phyloP scores from a whole-genome alignment of 2,329 filamentous ascomycete genomes.

The Aspergillus pseudotamarii region DNA sequence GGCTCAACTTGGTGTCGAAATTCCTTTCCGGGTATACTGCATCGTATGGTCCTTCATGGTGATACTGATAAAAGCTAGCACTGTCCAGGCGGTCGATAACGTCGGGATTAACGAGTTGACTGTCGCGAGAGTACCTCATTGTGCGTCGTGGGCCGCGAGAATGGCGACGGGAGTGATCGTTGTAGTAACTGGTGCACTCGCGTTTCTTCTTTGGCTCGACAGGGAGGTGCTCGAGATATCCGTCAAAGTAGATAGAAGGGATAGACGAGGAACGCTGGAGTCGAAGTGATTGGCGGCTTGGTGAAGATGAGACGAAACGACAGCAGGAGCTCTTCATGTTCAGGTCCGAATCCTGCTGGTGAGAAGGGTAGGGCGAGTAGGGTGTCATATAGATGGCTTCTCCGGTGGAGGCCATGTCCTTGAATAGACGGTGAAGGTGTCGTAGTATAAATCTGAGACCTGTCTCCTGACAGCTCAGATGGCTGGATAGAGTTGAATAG shows the following conservation, averaged over 20 bases:
- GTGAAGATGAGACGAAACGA: conserved; percentile 29
- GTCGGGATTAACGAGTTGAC: conserved; percentile 63
- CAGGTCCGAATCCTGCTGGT: conserved; percentile 26
- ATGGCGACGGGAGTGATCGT: conserved; percentile 12
- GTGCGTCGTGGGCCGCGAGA: conserved; percentile 21
- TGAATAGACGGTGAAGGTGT: conserved; percentile 9
- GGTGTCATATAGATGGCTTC: conserved; percentile 27
- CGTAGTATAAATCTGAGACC: not conserved
- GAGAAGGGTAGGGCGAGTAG: conserved; percentile 18
- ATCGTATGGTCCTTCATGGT: conserved; percentile 90
- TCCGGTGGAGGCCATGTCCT: conserved; percentile 19
- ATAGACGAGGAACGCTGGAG: conserved; percentile 26
- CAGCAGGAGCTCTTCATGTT: conserved; percentile 31
- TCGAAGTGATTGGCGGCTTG: conserved; percentile 20
- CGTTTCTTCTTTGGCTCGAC: conserved; percentile 26
- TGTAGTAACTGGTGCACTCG: conserved; percentile 13
- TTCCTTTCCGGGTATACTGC: conserved; percentile 78
- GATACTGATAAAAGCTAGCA: conserved; percentile 67
- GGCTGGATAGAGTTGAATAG: conserved; percentile 12
- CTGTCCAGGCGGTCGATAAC: conserved; percentile 78
- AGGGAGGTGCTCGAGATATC: conserved; percentile 29
- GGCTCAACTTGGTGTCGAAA: conserved; percentile 62
- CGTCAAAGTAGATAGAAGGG: conserved; percentile 29
- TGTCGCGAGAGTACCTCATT: conserved; percentile 23
- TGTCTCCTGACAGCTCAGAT: not conserved